Evolutionary conservation across 768 basidiomycete species (phyloP).

Genomic region (Hydnum rufescens): DNA sequence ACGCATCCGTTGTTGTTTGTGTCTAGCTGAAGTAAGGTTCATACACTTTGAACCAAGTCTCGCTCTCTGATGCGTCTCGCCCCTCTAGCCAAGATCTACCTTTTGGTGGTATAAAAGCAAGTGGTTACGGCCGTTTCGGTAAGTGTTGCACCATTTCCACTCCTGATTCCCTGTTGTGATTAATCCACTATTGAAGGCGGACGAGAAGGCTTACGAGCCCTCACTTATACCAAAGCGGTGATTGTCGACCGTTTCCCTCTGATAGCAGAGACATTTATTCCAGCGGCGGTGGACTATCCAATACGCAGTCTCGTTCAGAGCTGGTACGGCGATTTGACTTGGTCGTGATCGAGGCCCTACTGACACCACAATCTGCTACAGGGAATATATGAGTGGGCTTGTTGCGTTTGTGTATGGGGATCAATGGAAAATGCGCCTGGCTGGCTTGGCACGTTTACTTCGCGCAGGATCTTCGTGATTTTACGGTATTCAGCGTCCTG

Average conservation of each 20-base stretch:
- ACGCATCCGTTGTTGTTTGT: slow-evolving; percentile 5
- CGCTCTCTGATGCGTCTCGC: neutral
- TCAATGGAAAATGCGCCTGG: slow-evolving; percentile 17
- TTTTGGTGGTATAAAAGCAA: slow-evolving; percentile 82
- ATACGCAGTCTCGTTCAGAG: slow-evolving; percentile 49
- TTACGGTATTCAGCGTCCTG: too few species aligned
- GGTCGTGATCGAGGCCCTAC: neutral
- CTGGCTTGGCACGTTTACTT: slow-evolving; percentile 8
- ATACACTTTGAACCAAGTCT: neutral
- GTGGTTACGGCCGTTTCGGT: slow-evolving; percentile 91
- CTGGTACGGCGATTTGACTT: slow-evolving; percentile 33
- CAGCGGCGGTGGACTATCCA: slow-evolving; percentile 71
- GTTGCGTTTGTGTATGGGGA: slow-evolving; percentile 31
- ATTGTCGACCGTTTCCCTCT: slow-evolving; percentile 74
- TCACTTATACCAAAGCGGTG: slow-evolving; percentile 80
- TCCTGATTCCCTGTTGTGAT: slow-evolving; percentile 10
- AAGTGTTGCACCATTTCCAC: slow-evolving; percentile 13
- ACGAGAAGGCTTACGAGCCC: slow-evolving; percentile 72
- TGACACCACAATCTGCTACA: slow-evolving; percentile 11
- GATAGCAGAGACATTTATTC: slow-evolving; percentile 67
- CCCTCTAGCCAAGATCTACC: slow-evolving; percentile 63
- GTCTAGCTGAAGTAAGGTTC: slow-evolving; percentile 38
- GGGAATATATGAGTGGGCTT: slow-evolving; percentile 34
- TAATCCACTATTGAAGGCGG: slow-evolving; percentile 34
- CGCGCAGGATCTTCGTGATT: neutral